Conservation (phyloP, 495 filamentous ascomycete species). For the Aspergillus diversus region DNA sequence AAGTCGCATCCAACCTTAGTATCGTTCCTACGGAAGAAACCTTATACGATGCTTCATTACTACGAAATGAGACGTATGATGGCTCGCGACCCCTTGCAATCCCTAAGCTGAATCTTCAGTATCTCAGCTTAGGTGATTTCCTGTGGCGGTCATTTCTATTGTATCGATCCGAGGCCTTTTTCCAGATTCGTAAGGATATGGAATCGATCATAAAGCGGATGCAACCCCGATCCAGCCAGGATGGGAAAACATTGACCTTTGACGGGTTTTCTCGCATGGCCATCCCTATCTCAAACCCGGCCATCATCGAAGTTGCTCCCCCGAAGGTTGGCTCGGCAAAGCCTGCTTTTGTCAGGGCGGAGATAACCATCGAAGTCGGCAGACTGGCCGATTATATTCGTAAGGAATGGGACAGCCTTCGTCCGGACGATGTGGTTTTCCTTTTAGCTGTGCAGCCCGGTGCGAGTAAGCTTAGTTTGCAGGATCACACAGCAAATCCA, state of each 20-base stretch:
- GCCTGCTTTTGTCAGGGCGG: conserved; percentile 84
- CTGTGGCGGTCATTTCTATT: conserved; percentile 90
- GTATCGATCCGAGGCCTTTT: conserved; percentile 90
- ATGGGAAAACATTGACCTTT: conserved; percentile 68
- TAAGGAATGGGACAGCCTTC: conserved; percentile 88
- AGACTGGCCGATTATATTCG: conserved; percentile 73
- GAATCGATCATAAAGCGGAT: conserved; percentile 80
- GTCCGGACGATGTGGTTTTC: conserved; percentile 88
- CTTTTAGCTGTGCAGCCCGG: conserved; percentile 68
- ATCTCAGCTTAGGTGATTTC: conserved; percentile 93
- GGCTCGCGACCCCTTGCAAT: conserved; percentile 88
- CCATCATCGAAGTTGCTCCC: conserved; percentile 84
- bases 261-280: conserved; percentile 92
- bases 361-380: conserved; percentile 86
- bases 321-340: conserved; percentile 82
- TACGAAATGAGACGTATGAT: conserved; percentile 87
- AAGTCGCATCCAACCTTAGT: conserved; percentile 67
- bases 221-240: conserved; percentile 65
- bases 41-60: conserved; percentile 83
- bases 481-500: conserved; percentile 51
- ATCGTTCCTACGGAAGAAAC: conserved; percentile 79
- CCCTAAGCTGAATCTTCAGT: conserved; percentile 94
- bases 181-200: conserved; percentile 89
- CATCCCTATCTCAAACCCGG: conserved; percentile 80
- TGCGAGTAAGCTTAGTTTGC: conserved; percentile 57